Base-by-base conservation (phyloP, 306 rosid genomes). In the Quillaja saponaria region DNA sequence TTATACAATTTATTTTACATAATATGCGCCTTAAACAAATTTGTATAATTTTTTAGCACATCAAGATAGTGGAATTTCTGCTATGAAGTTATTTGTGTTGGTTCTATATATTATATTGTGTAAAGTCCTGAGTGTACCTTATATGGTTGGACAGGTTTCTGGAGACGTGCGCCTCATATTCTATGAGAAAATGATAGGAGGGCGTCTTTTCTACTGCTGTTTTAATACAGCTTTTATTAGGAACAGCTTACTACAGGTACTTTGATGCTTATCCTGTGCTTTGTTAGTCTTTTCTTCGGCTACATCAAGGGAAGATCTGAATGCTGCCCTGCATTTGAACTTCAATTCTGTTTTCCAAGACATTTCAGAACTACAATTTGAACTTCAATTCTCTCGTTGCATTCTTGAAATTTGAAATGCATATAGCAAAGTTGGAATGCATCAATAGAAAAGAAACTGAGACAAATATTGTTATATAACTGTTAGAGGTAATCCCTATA, bases 201-300 rank as follows among this genome's bases (percentile, higher is more conserved):
- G 99, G 33, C 91, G 96, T 37, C 95, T 86, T 65, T 94, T 94
- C 80, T 94, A 89, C 66, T 83, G 94, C 28, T 94, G 99, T 74
- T 94, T 94, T 71, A 94, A 94, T 64, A 83, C 99, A 51, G 78
- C 95, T 63, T 94, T 94, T 80, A 83, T 89, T 60, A 81, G 48
- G 71, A 94, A 83, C 79, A 76, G 99, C 85, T 75, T 94, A 73
- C 73, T 94, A 53, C 95, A 92, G 87, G 96, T 84, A 71, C 38
- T 69, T 16, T 56, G 49, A 51, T 68, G 52, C 18, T 64, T 70
- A 47, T 45, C 53, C 28, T 40, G 4, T 14, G 56, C 38, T 47
- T 40, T 44, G 6, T 62, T 25, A 37, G 33, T 41, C 33, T 51
- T 50, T 51, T 64, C 54, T 53, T 45, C 40, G 15, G 53, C 52